Conservation (phyloP, 441 rosid species). For the Hypseocharis bilobata region DNA sequence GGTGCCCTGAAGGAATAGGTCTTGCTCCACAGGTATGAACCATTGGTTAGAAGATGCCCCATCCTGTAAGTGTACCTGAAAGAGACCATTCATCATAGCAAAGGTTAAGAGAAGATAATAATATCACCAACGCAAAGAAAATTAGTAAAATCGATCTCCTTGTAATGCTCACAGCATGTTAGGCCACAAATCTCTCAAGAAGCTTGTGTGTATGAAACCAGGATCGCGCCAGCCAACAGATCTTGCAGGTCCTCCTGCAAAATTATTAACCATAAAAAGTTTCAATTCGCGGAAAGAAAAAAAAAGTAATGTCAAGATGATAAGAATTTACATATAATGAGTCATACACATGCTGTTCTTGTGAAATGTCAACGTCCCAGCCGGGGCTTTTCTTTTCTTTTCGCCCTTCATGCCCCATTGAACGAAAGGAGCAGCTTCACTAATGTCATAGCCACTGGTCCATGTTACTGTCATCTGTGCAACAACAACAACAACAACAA, state of each 20-base stretch:
- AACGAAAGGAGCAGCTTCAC: conserved; percentile 69
- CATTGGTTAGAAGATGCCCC: conserved; percentile 53
- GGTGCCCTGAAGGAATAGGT: conserved; percentile 50
- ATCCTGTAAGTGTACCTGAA: conserved; percentile 62
- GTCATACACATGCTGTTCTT: conserved; percentile 59
- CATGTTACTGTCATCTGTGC: conserved; percentile 80
- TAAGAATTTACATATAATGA: background rate
- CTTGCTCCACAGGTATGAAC: conserved; percentile 58
- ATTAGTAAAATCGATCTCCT: background rate
- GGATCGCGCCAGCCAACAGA: conserved; percentile 94
- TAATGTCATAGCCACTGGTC: conserved; percentile 80
- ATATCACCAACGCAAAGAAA: background rate
- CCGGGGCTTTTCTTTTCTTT: conserved; percentile 40
- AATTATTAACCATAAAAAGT: too few relatives aligned
- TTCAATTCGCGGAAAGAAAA: too few relatives aligned
- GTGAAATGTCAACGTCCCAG: conserved; percentile 67
- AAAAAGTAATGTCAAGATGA: background rate
- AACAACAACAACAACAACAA: conserved; percentile 18
- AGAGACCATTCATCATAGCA: background rate
- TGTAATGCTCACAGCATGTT: conserved; percentile 39
- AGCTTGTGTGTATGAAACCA: conserved; percentile 80
- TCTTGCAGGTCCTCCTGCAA: conserved; percentile 72
- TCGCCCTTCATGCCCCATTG: conserved; percentile 55
- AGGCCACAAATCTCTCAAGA: conserved; percentile 81
- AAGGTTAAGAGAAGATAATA: background rate